Evolutionary conservation across 768 basidiomycete species (phyloP).

Genomic region (Leccinum rimulosum): DNA sequence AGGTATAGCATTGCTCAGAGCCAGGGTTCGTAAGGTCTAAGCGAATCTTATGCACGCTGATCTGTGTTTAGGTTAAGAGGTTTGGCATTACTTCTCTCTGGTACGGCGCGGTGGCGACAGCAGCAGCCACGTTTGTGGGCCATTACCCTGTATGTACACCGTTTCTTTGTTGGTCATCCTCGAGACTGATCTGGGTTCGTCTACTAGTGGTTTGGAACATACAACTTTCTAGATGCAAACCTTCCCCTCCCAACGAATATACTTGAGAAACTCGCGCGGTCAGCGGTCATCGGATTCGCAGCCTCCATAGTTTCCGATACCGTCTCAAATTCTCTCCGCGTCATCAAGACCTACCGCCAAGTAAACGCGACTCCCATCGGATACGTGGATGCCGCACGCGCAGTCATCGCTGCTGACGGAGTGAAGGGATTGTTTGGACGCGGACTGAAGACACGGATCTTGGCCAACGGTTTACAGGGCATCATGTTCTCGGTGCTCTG

Average conservation of each 20-base stretch:
- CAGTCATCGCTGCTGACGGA: conserved; percentile 76
- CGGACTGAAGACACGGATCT: conserved; percentile 83
- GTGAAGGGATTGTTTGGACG: conserved; percentile 80
- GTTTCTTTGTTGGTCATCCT: neutral
- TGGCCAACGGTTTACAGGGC: conserved; percentile 91
- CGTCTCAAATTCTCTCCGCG: conserved; percentile 83
- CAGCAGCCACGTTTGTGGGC: conserved; percentile 91
- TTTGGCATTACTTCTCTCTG: conserved; percentile 80
- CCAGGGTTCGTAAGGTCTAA: conserved; percentile 43
- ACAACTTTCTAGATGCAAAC: conserved; percentile 70
- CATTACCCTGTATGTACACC: conserved; percentile 67
- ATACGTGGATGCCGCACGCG: conserved; percentile 74
- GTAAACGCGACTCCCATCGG: conserved; percentile 79
- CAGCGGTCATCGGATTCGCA: conserved; percentile 88
- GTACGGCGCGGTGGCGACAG: conserved; percentile 91
- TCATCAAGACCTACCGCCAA: conserved; percentile 95
- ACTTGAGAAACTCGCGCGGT: conserved; percentile 62
- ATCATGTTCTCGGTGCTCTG: conserved; percentile 90
- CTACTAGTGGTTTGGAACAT: conserved; percentile 80
- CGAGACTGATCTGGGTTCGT: conserved; percentile 3
- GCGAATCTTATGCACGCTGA: neutral
- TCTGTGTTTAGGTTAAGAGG: conserved; percentile 50
- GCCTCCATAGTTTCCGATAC: conserved; percentile 87
- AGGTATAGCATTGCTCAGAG: conserved; percentile 63
- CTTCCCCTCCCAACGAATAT: conserved; percentile 58